phyloP scores from a whole-genome alignment of 331 rosid genomes.

The Cydonia oblonga region DNA sequence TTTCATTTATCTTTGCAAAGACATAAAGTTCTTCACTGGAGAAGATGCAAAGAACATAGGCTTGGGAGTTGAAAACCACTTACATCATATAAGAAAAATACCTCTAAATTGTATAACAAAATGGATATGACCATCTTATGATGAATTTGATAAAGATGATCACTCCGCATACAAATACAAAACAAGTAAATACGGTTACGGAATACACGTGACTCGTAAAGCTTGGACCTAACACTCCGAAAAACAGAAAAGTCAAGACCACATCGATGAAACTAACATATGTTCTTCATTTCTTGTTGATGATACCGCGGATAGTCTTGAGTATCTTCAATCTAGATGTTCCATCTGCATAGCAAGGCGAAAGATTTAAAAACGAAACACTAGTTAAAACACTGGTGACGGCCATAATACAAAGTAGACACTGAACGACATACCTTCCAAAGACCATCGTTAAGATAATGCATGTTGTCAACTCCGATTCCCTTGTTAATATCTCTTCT shows the following conservation, averaged over 20 bases:
- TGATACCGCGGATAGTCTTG: not conserved
- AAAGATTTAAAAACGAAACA: too few species aligned
- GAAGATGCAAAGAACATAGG: not conserved
- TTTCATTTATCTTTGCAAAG: too few species aligned
- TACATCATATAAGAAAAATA: not conserved
- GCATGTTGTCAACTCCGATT: slow-evolving; percentile 96
- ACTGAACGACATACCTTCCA: slow-evolving; percentile 68
- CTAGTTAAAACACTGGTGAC: not conserved
- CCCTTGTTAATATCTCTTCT: slow-evolving; percentile 89
- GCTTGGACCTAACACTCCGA: not conserved
- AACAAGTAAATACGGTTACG: not conserved
- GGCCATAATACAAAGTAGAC: not conserved
- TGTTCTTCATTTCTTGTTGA: not conserved
- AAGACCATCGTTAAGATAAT: slow-evolving; percentile 95
- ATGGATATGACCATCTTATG: not conserved
- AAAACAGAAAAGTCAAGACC: not conserved
- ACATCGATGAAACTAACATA: not conserved
- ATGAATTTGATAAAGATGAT: not conserved
- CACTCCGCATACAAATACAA: not conserved
- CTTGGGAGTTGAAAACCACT: not conserved
- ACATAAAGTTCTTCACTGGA: not conserved
- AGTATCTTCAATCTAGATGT: slow-evolving; percentile 57
- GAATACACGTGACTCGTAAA: not conserved
- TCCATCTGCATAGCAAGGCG: slow-evolving; percentile 56
- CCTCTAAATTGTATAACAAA: not conserved